These are phyloP conservation scores for Boletus subcaerulescens DNA, from an alignment of 768 basidiomycete genomes.

Conservation along the genomic window DNA sequence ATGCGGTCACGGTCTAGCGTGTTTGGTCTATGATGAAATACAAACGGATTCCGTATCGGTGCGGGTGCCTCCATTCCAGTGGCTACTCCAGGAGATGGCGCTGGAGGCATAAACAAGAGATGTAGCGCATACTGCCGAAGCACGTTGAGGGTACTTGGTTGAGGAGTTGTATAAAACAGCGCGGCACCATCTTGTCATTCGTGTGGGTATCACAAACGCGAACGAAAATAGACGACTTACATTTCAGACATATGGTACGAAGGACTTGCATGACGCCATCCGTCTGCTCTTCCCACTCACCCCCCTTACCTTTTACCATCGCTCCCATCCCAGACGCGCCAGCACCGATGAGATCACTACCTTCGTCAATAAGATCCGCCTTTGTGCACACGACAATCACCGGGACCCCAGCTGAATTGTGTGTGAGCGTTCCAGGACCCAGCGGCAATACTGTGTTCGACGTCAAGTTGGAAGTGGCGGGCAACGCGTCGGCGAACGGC, in stretches of 20 bases:
- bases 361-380: slow-evolving; percentile 89
- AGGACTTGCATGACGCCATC: slow-evolving; percentile 96
- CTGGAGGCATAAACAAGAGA: slow-evolving; percentile 59
- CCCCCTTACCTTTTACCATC: slow-evolving; percentile 89
- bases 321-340: slow-evolving; percentile 83
- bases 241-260: slow-evolving; percentile 87
- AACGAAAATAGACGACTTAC: slow-evolving; percentile 45
- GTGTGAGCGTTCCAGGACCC: slow-evolving; percentile 79
- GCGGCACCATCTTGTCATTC: slow-evolving; percentile 77
- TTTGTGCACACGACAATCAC: slow-evolving; percentile 90
- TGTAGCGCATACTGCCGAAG: slow-evolving; percentile 83
- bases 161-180: slow-evolving; percentile 86
- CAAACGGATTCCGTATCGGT: slow-evolving; percentile 75
- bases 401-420: slow-evolving; percentile 82
- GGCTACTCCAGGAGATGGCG: slow-evolving; percentile 44
- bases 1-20: slow-evolving; percentile 90
- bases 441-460: slow-evolving; percentile 76
- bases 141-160: slow-evolving; percentile 69
- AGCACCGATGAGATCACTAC: slow-evolving; percentile 59
- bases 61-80: slow-evolving; percentile 36
- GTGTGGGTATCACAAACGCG: not conserved
- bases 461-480: slow-evolving; percentile 54
- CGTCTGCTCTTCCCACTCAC: slow-evolving; percentile 92
- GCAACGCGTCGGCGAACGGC: slow-evolving; percentile 64
- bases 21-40: slow-evolving; percentile 85